Percentiles rank a stretch among this genome's conserved stretches.
phyloP scores from a whole-genome alignment of 1,284 basidiomycete genomes.

The Fistulinella staudtii region DNA sequence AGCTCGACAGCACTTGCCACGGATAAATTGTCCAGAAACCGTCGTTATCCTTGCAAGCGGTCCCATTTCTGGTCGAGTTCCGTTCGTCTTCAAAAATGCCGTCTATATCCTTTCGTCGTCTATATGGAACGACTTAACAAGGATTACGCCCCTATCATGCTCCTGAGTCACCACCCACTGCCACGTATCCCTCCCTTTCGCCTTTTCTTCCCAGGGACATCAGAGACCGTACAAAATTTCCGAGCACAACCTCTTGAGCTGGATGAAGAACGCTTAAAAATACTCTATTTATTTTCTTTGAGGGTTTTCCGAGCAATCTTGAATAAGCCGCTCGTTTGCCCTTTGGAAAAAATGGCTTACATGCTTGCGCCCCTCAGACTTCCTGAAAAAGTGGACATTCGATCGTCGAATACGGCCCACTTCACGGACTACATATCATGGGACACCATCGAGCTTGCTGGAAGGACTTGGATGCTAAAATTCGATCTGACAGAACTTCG shows the following conservation, averaged over 20 bases:
- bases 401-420: slow-evolving; percentile 30
- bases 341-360: slow-evolving; percentile 51
- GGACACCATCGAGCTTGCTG: slow-evolving; percentile 53
- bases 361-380: slow-evolving; percentile 58
- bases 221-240: slow-evolving; percentile 41
- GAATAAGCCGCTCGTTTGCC: slow-evolving; percentile 62
- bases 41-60: slow-evolving; percentile 50
- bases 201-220: slow-evolving; percentile 52
- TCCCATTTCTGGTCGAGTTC: slow-evolving; percentile 63
- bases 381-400: slow-evolving; percentile 16
- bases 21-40: slow-evolving; percentile 40
- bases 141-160: slow-evolving; percentile 51
- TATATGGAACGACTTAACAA: slow-evolving; percentile 33
- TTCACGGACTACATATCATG: slow-evolving; percentile 57
- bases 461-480: slow-evolving; percentile 46
- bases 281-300: slow-evolving; percentile 58
- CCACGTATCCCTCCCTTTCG: slow-evolving; percentile 52
- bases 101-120: slow-evolving; percentile 57
- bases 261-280: slow-evolving; percentile 42
- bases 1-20: slow-evolving; percentile 18
- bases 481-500: slow-evolving; percentile 44
- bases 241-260: slow-evolving; percentile 49
- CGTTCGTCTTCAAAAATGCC: slow-evolving; percentile 25
- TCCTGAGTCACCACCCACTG: slow-evolving; percentile 64
- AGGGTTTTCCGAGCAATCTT: slow-evolving; percentile 56